phyloP scores from a whole-genome alignment of 2,329 filamentous ascomycete species.

The Epichloe aotearoae region DNA sequence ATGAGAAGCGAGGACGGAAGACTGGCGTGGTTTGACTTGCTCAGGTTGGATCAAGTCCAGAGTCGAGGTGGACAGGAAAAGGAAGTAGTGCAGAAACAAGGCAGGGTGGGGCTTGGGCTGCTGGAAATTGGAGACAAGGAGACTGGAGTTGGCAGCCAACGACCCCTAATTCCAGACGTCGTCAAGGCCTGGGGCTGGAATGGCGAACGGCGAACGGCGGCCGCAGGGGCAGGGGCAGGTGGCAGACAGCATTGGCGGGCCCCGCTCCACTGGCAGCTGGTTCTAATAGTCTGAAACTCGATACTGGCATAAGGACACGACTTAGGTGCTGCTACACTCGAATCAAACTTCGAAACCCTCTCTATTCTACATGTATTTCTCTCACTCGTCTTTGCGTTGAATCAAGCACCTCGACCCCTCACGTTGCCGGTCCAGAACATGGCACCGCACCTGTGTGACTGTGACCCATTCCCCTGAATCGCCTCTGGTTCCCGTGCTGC shows the following conservation, averaged over 20 bases:
- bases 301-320: background rate
- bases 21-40: background rate
- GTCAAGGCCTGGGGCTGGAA: no score
- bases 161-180: no score
- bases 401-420: no score
- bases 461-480: no score
- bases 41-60: background rate
- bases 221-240: background rate
- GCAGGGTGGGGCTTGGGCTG: no score
- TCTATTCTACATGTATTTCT: no score
- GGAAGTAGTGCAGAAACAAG: background rate
- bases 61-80: background rate
- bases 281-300: background rate
- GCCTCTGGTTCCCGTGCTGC: no score
- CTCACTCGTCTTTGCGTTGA: background rate
- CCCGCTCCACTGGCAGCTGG: background rate
- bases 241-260: background rate
- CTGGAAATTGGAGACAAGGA: no score
- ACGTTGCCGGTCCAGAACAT: background rate
- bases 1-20: background rate
- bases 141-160: no score
- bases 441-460: background rate
- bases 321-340: background rate
- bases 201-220: background rate
- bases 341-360: background rate